Conservation (phyloP, 169 alveolate genomes). For the Plasmodium berghei region DNA sequence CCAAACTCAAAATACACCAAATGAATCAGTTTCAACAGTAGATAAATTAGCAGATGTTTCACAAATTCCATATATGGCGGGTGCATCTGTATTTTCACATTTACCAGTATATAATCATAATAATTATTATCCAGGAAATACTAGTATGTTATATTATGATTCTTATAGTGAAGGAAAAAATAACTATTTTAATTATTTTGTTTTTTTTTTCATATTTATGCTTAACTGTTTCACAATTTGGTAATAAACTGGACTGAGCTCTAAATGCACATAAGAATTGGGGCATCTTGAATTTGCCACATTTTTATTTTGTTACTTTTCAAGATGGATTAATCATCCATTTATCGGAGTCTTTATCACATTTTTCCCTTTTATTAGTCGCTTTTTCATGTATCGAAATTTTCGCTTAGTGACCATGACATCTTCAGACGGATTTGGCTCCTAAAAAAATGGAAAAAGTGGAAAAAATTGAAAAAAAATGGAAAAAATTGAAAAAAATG, state of each 20-base stretch:
- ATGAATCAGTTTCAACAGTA: not conserved
- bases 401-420: slow-evolving; percentile 42
- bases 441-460: not conserved
- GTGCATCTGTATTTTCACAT: slow-evolving; percentile 16
- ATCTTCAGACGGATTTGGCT: slow-evolving; percentile 8
- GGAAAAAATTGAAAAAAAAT: not conserved
- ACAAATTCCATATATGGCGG: not conserved
- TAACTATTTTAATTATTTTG: not conserved
- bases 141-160: not conserved
- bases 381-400: slow-evolving; percentile 66
- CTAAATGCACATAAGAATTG: too few species aligned
- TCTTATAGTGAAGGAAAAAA: not conserved
- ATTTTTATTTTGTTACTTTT: too few species aligned
- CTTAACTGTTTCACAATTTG: too few species aligned
- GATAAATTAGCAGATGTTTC: not conserved
- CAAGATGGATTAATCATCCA: too few species aligned
- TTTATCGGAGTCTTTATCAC: not conserved
- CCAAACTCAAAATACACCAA: not conserved
- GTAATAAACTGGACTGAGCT: too few species aligned
- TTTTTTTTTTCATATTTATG: not conserved
- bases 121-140: not conserved
- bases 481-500: not conserved
- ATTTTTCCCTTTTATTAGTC: slow-evolving; percentile 57
- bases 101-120: slow-evolving; percentile 9
- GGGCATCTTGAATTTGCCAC: too few species aligned